Evolutionary conservation across 495 filamentous ascomycete genomes (phyloP), one percentile per base, ranked within the genome.

Genomic region (Glutinoglossum americanum): DNA sequence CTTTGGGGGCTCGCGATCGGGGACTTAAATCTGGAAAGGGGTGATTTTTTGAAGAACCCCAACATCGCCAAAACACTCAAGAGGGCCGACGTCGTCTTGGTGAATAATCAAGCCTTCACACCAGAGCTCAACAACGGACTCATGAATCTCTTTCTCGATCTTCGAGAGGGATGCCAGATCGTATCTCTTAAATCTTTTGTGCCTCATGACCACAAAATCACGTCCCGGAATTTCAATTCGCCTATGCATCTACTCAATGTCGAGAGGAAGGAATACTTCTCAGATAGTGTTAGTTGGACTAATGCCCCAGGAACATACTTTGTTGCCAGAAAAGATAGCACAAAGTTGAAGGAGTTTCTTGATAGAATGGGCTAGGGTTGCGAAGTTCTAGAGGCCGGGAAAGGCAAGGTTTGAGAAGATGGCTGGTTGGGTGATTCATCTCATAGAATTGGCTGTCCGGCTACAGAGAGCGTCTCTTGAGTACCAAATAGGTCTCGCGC

Each of bases 71-170:
- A 77, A 37, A 77, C 83, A 27, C 71, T 98, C 28, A 82, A 84
- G 65, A 77, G 81, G 51, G 89, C 90, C 1, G 92, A 98, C 67
- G 87, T 96, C 27, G 77, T 98, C 25, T 75, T 98, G 32, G 89
- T 97, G 61, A 98, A 98, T 72, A 98, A 97, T 69, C 86, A 97
- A 69, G 92, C 85, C 23, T 98, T 98, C 67, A 85, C 80, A 13
- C 80, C 87, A 4, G 76, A 80, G 48, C 76, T 95, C 57, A 98
- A 97, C 69, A 83, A 85, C 64, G 77, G 81, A 61, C 76, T 98
- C 56, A 80, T 88, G 61, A 82, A 85, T 61, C 84, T 94, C 71
- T 98, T 98, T 66, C 69, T 98, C 60, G 92, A 98, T 66, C 76
- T 96, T 62, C 96, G 95, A 69, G 81, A 88, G 54, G 93, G 93